Evolutionary conservation across 2,329 filamentous ascomycete genomes (phyloP), one percentile per base, ranked within the genome.

Genomic region (Claviceps fusiformis): DNA sequence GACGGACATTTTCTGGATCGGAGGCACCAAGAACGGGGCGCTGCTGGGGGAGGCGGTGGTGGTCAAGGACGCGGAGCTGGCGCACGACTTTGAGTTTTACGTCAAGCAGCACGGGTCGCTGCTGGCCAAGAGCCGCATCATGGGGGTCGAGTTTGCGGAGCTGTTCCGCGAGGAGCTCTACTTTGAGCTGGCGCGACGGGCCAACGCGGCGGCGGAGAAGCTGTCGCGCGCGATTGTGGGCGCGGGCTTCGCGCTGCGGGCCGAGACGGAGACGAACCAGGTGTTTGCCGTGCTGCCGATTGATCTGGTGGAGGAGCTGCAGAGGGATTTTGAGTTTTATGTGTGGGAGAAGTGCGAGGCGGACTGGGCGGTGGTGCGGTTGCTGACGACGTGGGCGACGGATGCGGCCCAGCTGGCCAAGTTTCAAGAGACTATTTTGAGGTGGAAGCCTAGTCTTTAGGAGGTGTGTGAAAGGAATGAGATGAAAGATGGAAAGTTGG

Each of bases 1-100:
- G 45, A 75, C 73, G 0, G 75, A 78, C 54, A 74, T 78, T 24
- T 78, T 78, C 64, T 78, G 75, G 75, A 77, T 78, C 43, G 75
- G 75, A 3, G 75, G 75, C 0, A 78, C 75, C 5, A 78, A 78
- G 58, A 75, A 75, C 58, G 75, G 75, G 1, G 74, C 75, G 0
- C 59, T 78, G 3, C 66, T 78, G 3, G 75, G 75, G 1, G 75
- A 78, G 56, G 75, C 75, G 1, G 71, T 78, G 7, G 69, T 78
- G 0, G 72, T 78, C 31, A 75, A 75, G 52, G 65, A 73, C 33
- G 47, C 62, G 0, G 51, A 54, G 1, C 62, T 78, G 0, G 71
- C 74, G 0, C 65, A 70, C 5, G 75, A 75, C 39, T 78, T 75
- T 56, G 71, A 72, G 50, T 77, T 77, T 57, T 74, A 76, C 56